phyloP scores from a whole-genome alignment of 805 yeast genomes.

The Maudiozyma saulgeensis region DNA sequence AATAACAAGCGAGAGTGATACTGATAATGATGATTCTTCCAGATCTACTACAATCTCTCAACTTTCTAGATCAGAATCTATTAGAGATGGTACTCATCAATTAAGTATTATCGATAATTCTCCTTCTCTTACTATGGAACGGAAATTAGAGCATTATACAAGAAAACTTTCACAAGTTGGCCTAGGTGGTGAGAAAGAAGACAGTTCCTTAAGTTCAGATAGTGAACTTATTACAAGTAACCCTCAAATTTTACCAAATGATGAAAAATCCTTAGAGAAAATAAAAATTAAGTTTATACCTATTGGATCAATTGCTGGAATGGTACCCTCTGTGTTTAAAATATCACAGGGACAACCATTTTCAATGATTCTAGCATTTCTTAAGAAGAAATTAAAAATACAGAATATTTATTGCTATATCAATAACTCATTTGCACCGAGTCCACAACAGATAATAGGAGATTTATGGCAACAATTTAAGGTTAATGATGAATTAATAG shows the following conservation, averaged over 20 bases:
- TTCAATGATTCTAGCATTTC: conserved; percentile 17
- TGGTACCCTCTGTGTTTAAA: conserved; percentile 21
- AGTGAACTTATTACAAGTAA: neutral
- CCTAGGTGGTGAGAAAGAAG: conserved; percentile 12
- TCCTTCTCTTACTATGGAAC: conserved; percentile 9
- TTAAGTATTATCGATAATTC: neutral
- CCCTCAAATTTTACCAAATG: neutral
- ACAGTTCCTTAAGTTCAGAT: conserved; percentile 7
- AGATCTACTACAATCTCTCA: neutral
- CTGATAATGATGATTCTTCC: conserved; percentile 13
- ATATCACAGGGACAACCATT: conserved; percentile 23
- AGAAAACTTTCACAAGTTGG: conserved; percentile 22
- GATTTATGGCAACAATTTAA: conserved; percentile 27
- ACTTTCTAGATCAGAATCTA: neutral
- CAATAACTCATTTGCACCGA: conserved; percentile 31
- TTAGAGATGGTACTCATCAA: neutral
- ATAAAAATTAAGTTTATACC: conserved; percentile 24
- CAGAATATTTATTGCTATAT: conserved; percentile 25
- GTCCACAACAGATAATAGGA: conserved; percentile 26
- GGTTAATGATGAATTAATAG: conserved; percentile 24
- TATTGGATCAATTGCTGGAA: conserved; percentile 23
- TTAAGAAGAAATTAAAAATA: conserved; percentile 16
- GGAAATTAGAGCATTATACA: conserved; percentile 19
- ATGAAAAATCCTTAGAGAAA: conserved; percentile 4
- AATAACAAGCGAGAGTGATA: conserved; percentile 27